Percentiles rank a stretch among this genome's conserved stretches.
These are phyloP conservation scores for Neophaeococcomyces mojaviensis DNA, from an alignment of 2,329 filamentous ascomycete species.

Conservation along the genomic window DNA sequence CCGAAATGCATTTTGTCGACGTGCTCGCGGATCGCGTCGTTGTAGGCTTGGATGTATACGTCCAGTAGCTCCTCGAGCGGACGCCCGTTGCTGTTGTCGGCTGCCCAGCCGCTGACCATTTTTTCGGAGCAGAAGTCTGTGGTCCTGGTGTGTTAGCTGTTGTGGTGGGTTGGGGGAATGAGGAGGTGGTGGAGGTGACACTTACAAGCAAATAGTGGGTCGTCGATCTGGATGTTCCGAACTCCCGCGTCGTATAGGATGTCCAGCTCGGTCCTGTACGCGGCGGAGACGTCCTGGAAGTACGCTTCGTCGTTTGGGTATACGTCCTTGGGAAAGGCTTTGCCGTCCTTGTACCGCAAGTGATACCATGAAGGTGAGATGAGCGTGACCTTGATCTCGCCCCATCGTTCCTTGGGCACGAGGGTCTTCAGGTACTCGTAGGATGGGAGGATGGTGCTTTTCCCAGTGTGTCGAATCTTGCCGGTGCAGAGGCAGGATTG, in stretches of 20 bases:
- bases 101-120: constrained; percentile 58
- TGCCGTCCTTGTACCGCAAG: constrained; percentile 43
- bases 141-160: not conserved
- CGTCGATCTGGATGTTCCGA: constrained; percentile 54
- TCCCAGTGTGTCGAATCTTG: constrained; percentile 44
- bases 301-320: constrained; percentile 48
- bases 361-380: constrained; percentile 57
- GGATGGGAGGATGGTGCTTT: constrained; percentile 35
- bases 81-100: constrained; percentile 57
- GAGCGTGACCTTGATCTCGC: constrained; percentile 55
- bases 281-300: constrained; percentile 51
- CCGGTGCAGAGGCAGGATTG: constrained; percentile 43
- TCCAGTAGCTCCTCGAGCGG: constrained; percentile 61
- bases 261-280: constrained; percentile 43
- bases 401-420: constrained; percentile 48
- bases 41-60: constrained; percentile 64
- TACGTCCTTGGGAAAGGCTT: constrained; percentile 43
- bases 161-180: not conserved
- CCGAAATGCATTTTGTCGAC: constrained; percentile 63
- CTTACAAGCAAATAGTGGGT: constrained; percentile 55
- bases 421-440: constrained; percentile 47
- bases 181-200: constrained; percentile 25
- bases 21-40: constrained; percentile 53
- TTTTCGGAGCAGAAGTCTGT: constrained; percentile 59
- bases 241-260: constrained; percentile 51